Percentiles rank a stretch among this genome's conserved stretches.
These are phyloP conservation scores for Fistulinella cinereoalba DNA, from an alignment of 1,284 basidiomycete species.

Conservation along the genomic window DNA sequence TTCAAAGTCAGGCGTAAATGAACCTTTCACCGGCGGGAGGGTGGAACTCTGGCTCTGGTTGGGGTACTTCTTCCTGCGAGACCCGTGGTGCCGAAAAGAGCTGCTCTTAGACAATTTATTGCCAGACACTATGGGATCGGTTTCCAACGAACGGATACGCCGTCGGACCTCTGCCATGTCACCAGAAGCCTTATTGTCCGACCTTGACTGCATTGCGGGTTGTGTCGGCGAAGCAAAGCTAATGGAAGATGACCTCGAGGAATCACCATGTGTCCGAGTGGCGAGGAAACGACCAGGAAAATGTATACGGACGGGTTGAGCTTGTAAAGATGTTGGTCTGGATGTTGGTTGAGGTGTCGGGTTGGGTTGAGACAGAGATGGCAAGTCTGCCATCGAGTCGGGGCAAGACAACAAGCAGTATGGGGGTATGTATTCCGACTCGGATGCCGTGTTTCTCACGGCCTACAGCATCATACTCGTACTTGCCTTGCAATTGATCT, in stretches of 20 bases:
- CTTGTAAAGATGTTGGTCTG: too few species aligned
- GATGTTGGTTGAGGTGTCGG: too few species aligned
- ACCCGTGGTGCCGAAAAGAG: conserved; percentile 12
- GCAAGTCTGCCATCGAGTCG: conserved; percentile 14
- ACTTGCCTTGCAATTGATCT: conserved; percentile 11
- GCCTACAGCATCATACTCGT: conserved; percentile 11
- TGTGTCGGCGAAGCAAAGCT: conserved; percentile 19
- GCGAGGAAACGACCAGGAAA: conserved; percentile 31
- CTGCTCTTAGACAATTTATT: conserved; percentile 14
- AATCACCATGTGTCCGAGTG: conserved; percentile 20
- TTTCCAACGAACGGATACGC: conserved; percentile 23
- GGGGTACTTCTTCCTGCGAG: conserved; percentile 21
- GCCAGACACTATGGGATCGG: conserved; percentile 17
- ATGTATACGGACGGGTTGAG: conserved; percentile 25
- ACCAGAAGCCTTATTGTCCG: conserved; percentile 9
- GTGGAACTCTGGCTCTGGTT: conserved; percentile 11
- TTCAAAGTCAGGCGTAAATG: conserved; percentile 34
- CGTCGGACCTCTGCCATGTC: conserved; percentile 16
- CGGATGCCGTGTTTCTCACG: too few species aligned
- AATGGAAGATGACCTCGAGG: conserved; percentile 34
- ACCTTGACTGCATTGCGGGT: conserved; percentile 13
- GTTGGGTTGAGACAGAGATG: conserved; percentile 9
- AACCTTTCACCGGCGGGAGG: conserved; percentile 23
- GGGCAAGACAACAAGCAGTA: background rate
- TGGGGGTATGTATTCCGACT: too few species aligned